A percentile compares a stretch with the other conserved stretches of the same genome.
Conservation (phyloP, 768 basidiomycete genomes). For the Pluteus cervinus region DNA sequence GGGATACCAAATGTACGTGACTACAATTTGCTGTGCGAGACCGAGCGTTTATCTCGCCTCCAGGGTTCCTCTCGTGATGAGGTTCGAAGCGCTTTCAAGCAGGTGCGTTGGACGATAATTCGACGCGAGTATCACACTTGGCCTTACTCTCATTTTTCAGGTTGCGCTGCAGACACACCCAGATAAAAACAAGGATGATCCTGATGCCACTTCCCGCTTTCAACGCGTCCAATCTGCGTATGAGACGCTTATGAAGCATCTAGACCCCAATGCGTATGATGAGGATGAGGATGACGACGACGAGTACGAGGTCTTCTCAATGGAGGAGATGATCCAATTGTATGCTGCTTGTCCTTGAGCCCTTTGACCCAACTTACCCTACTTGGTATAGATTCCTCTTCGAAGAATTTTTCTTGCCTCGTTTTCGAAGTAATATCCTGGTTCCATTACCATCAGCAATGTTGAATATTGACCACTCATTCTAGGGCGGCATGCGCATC, state of each 20-base stretch:
- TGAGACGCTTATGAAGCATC: constrained; percentile 48
- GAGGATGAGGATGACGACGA: constrained; percentile 30
- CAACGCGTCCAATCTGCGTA: constrained; percentile 69
- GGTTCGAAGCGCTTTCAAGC: constrained; percentile 66
- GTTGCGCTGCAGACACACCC: constrained; percentile 67
- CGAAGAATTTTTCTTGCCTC: too few relatives aligned
- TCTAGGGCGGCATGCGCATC: too few relatives aligned
- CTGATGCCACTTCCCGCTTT: constrained; percentile 61
- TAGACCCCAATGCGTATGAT: constrained; percentile 30
- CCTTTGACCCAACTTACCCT: too few relatives aligned
- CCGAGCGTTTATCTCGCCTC: constrained; percentile 7
- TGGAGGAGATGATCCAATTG: too few relatives aligned
- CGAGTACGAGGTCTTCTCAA: constrained; percentile 25
- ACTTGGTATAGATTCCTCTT: too few relatives aligned
- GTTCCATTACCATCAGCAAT: too few relatives aligned
- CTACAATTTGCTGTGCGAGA: background rate
- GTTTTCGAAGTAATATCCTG: too few relatives aligned
- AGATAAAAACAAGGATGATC: constrained; percentile 68
- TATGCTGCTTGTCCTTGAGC: too few relatives aligned
- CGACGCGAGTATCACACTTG: background rate
- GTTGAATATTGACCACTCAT: too few relatives aligned
- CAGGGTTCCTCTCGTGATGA: constrained; percentile 57
- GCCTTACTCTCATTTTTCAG: constrained; percentile 21
- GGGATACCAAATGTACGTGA: constrained; percentile 28
- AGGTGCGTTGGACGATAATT: constrained; percentile 31